Evolutionary conservation across 1,139 yeast species (phyloP), one percentile per base, ranked within the genome.

Genomic region (Candida pseudoviswanathii): DNA sequence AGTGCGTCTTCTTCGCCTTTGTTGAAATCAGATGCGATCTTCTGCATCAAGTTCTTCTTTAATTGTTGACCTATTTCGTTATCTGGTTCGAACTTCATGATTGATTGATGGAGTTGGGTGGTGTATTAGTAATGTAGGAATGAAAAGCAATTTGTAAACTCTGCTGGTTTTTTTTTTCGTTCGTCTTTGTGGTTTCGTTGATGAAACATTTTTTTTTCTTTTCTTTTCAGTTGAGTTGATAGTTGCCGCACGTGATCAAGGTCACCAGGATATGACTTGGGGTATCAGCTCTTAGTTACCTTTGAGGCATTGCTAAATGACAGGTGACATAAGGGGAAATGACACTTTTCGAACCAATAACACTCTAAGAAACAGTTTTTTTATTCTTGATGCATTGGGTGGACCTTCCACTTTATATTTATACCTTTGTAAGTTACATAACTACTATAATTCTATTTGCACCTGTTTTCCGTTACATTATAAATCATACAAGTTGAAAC

Each of bases 1-100:
- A 75, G 82, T 31, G 89, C 84, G 63, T 89, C 96, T 53, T 87
- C 96, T 5, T 64, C 65, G 24, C 68, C 63, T 42, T 51, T 55
- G 51, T 59, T 61, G 57, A 57, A 75, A 49, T 73, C 66, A 49
- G 63, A 69, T 45, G 63, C 64, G 49, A 76, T 63, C 58, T 76
- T 80, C 41, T 66, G 68, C 22, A 66, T 63, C 52, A 75, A 64
- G 47, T 70, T 65, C 10, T 66, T 65, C 55, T 66, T 71, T 47
- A 75, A 62, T 58, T 68, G 68, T 47, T 65, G 58, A 31, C 77
- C 80, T 32, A 74, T 64, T n/a, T 73, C 67, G 41, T 77, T 75
- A 48, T 75, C 78, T 34, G 78, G 75, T 50, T 70, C 68, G 57
- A 74, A 74, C 48, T 65, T 59, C 65, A 59, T 46, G 43, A 41